A percentile compares a stretch with the other conserved stretches of the same genome.
Evolutionary conservation across 2,329 filamentous ascomycete species (phyloP).

Genomic region (Pleoardoris graminearum): DNA sequence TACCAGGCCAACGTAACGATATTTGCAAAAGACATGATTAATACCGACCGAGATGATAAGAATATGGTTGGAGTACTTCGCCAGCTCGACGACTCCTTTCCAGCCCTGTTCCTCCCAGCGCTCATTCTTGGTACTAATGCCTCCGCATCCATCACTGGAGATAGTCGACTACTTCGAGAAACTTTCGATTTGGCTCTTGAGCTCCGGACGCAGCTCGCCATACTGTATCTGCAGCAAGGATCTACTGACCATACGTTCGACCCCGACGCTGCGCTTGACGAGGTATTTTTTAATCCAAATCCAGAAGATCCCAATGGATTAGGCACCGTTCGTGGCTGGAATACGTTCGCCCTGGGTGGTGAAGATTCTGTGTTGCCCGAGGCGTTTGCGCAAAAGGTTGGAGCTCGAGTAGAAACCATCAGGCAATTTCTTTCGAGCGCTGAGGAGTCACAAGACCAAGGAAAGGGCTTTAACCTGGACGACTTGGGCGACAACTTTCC

Average conservation of each 20-base stretch:
- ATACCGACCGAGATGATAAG: conserved; percentile 30
- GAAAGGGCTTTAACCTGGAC: conserved; percentile 47
- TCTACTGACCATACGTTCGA: conserved; percentile 41
- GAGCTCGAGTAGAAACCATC: conserved; percentile 47
- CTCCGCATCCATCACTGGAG: conserved; percentile 29
- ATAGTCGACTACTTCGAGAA: conserved; percentile 47
- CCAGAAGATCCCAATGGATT: conserved; percentile 12
- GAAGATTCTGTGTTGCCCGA: conserved; percentile 43
- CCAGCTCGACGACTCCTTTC: conserved; percentile 42
- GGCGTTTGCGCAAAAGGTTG: conserved; percentile 41
- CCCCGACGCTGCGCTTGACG: conserved; percentile 45
- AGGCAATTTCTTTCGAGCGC: conserved; percentile 37
- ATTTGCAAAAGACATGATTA: conserved; percentile 46
- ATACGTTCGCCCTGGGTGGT: conserved; percentile 42
- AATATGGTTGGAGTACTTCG: conserved; percentile 36
- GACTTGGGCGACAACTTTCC: conserved; percentile 51
- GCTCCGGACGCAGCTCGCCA: conserved; percentile 59
- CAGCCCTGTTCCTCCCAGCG: conserved; percentile 36
- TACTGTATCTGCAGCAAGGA: conserved; percentile 47
- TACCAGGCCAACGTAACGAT: conserved; percentile 51
- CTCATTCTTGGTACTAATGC: conserved; percentile 19
- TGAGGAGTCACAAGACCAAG: conserved; percentile 34
- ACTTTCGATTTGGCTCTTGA: conserved; percentile 57
- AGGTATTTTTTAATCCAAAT: conserved; percentile 47
- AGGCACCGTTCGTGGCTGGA: conserved; percentile 39